A percentile compares a stretch with the other conserved stretches of the same genome.
Evolutionary conservation across 805 yeast species (phyloP).

Genomic region (Komagataella pastoris): DNA sequence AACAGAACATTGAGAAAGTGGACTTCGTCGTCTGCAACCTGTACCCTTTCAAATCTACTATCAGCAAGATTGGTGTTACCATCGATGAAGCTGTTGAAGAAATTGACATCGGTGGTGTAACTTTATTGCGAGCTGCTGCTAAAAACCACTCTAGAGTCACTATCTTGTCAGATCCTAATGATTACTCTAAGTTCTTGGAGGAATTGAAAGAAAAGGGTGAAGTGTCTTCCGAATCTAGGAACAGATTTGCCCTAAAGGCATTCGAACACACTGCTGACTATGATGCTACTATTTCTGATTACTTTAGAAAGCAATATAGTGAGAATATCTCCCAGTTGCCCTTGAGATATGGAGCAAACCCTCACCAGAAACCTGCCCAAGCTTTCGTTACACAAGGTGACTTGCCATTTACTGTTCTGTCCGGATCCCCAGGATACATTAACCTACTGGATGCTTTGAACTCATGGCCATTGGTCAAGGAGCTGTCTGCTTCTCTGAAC

Average conservation of each 20-base stretch:
- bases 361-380: constrained; percentile 99
- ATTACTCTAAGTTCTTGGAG: constrained; percentile 75
- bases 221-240: constrained; percentile 60
- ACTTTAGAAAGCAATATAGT: constrained; percentile 92
- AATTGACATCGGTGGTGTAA: constrained; percentile 96
- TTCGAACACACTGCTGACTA: constrained; percentile 98
- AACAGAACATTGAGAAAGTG: constrained; percentile 89
- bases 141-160: constrained; percentile 96
- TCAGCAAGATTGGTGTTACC: constrained; percentile 90
- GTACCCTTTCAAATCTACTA: constrained; percentile 96
- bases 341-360: constrained; percentile 96
- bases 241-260: constrained; percentile 86
- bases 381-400: constrained; percentile 81
- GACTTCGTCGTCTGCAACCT: constrained; percentile 96
- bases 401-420: constrained; percentile 85
- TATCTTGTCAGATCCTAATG: constrained; percentile 87
- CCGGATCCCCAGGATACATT: constrained; percentile 96
- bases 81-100: constrained; percentile 97
- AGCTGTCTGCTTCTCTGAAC: constrained; percentile 84
- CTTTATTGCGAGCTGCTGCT: constrained; percentile 95
- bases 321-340: constrained; percentile 86
- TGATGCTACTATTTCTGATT: constrained; percentile 91
- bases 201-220: constrained; percentile 61
- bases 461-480: constrained; percentile 98
- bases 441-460: constrained; percentile 92